A percentile compares a stretch with the other conserved stretches of the same genome.
These are phyloP conservation scores for Hortaea werneckii DNA, from an alignment of 2,329 filamentous ascomycete genomes.

Conservation along the genomic window DNA sequence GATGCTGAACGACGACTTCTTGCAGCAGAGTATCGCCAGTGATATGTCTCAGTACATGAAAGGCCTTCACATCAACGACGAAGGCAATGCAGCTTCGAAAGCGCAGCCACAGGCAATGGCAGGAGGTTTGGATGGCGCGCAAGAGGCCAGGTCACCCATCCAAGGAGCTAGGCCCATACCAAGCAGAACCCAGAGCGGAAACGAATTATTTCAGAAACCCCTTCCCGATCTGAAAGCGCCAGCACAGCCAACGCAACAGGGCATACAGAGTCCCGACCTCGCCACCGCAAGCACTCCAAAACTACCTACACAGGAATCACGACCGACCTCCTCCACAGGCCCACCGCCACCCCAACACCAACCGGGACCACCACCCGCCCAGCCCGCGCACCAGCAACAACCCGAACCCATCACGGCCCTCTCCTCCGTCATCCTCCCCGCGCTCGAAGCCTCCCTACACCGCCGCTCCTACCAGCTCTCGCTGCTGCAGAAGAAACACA, in stretches of 20 bases:
- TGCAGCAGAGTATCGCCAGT: slow-evolving; percentile 39
- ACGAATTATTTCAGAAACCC: slow-evolving; percentile 24
- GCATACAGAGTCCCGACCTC: background rate
- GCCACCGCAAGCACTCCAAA: background rate
- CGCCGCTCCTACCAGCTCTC: slow-evolving; percentile 55
- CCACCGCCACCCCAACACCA: slow-evolving; percentile 2
- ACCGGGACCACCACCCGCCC: slow-evolving; percentile 3
- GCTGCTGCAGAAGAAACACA: slow-evolving; percentile 39
- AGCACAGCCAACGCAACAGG: background rate
- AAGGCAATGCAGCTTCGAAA: slow-evolving; percentile 17
- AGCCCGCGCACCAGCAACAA: slow-evolving; percentile 15
- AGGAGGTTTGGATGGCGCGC: background rate
- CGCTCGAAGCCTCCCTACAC: slow-evolving; percentile 81
- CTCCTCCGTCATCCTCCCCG: slow-evolving; percentile 84
- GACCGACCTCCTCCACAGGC: slow-evolving; percentile 7
- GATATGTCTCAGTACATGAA: slow-evolving; percentile 33
- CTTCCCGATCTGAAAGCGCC: slow-evolving; percentile 21
- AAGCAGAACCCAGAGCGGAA: slow-evolving; percentile 9
- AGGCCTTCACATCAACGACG: slow-evolving; percentile 23
- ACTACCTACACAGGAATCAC: slow-evolving; percentile 1
- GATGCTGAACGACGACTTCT: slow-evolving; percentile 34
- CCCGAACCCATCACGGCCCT: slow-evolving; percentile 65
- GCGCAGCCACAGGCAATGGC: slow-evolving; percentile 7
- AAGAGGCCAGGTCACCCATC: slow-evolving; percentile 1
- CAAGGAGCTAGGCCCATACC: slow-evolving; percentile 2